Percentiles rank a stretch among this genome's conserved stretches.
Evolutionary conservation across 2,329 filamentous ascomycete genomes (phyloP).

Genomic region (Malbranchea cinnamomea): DNA sequence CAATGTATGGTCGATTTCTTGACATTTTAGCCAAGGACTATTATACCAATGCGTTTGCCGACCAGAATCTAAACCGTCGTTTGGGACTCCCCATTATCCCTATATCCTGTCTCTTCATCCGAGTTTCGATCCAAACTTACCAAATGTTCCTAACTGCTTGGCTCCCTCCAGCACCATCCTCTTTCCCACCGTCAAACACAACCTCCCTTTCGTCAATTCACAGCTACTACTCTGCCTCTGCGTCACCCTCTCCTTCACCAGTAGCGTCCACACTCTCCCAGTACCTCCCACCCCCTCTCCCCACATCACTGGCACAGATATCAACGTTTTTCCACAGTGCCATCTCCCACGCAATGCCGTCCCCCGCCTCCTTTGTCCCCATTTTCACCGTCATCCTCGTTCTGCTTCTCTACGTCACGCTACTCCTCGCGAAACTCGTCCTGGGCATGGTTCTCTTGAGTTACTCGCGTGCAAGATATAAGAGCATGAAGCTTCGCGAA

Average conservation of each 20-base stretch:
- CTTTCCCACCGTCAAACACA: conserved; percentile 14
- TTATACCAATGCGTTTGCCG: conserved; percentile 86
- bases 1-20: conserved; percentile 75
- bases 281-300: conserved; percentile 6
- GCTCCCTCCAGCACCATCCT: conserved; percentile 49
- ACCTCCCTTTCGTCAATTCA: conserved; percentile 30
- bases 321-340: conserved; percentile 21
- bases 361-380: conserved; percentile 26
- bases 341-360: conserved; percentile 28
- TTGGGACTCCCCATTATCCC: conserved; percentile 85
- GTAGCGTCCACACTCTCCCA: conserved; percentile 17
- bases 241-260: conserved; percentile 35
- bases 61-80: conserved; percentile 77
- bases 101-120: conserved; percentile 83
- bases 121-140: conserved; percentile 88
- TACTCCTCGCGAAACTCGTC: conserved; percentile 71
- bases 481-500: conserved; percentile 61
- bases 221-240: conserved; percentile 32
- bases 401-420: conserved; percentile 66
- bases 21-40: conserved; percentile 96
- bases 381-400: conserved; percentile 64
- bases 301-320: conserved; percentile 3
- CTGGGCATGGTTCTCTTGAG: conserved; percentile 76
- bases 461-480: conserved; percentile 66
- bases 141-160: conserved; percentile 93